phyloP scores from a whole-genome alignment of 2,329 filamentous ascomycete species.

The Pseudocercospora pini-densiflorae region DNA sequence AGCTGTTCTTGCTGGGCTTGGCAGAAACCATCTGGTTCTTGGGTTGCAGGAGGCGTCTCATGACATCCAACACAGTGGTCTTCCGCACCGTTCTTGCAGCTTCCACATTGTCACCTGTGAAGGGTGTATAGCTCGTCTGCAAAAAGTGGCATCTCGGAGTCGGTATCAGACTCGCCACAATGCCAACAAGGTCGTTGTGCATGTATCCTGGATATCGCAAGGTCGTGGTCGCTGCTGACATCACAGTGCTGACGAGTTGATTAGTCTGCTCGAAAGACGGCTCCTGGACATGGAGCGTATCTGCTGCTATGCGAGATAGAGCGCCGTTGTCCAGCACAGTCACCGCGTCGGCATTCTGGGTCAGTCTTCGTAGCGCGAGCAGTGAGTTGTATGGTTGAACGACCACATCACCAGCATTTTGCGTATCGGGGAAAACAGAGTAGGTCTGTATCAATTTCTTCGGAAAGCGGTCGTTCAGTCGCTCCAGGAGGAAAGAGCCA shows the following conservation, averaged over 20 bases:
- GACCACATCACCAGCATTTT: constrained; percentile 84
- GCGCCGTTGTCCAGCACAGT: constrained; percentile 97
- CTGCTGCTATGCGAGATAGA: constrained; percentile 88
- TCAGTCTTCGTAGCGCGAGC: constrained; percentile 85
- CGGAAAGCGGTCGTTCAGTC: constrained; percentile 94
- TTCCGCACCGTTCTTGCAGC: constrained; percentile 98
- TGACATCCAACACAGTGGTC: constrained; percentile 96
- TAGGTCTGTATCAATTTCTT: constrained; percentile 99
- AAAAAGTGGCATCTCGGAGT: constrained; percentile 97
- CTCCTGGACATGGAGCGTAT: constrained; percentile 91
- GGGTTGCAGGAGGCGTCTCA: constrained; percentile 91
- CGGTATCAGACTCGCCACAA: constrained; percentile 92
- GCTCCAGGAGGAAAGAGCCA: constrained; percentile 90
- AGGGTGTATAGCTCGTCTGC: constrained; percentile 97
- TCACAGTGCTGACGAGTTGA: constrained; percentile 93
- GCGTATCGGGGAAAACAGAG: constrained; percentile 95
- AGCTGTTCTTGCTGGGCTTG: constrained; percentile 92
- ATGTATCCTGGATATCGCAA: constrained; percentile 98
- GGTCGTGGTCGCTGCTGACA: constrained; percentile 97
- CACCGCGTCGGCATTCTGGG: constrained; percentile 96
- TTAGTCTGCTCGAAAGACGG: constrained; percentile 98
- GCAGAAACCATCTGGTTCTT: constrained; percentile 99
- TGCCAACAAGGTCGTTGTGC: constrained; percentile 99
- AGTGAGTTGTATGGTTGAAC: constrained; percentile 99
- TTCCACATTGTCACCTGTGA: constrained; percentile 94